Base-by-base conservation (phyloP, 768 basidiomycete species). In the Boletus pseudopeckii region DNA sequence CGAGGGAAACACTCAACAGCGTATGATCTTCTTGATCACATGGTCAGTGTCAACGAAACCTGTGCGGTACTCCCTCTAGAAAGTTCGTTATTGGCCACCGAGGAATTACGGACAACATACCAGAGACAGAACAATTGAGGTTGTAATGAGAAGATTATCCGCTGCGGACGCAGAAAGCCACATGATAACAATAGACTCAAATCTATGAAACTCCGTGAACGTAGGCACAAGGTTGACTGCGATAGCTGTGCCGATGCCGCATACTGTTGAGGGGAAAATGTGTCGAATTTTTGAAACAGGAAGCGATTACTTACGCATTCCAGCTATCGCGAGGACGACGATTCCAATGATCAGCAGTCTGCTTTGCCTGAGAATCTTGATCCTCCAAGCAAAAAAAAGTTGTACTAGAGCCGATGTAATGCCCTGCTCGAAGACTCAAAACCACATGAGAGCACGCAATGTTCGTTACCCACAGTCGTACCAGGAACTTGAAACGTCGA, bases 121-220 rank as follows among this genome's bases (percentile, higher is more conserved):
- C 65, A 83, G 62, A 36, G 70, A 74, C 45, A 68, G 59, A 7
- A 75, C 74, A 7, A 83, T 69, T 1, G 72, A 56, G 0, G 62
- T 50, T 1, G 82, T 76, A 45, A 83, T 83, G 10, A 80, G 56
- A 8, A 77, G 57, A 60, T 83, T 82, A 11, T 75, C 73, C 11
- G 72, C 64, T 6, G 75, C 75, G 13, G 78, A 72, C 0, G 75
- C 62, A 17, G 73, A 59, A 30, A 83, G 74, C 80, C 81, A 83
- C 9, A 68, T 36, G 33, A 70, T 68, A 41, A 66, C 68, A 39
- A 71, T 50, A 13, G 59, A 53, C 48, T 71, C 57, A 28, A 74
- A 73, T 40, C 52, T 64, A 26, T 65, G 58, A 46, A 74, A 63
- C 34, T 70, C 45, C 1, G 54, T 50, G 46, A 69, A 74, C 8